Conservation (phyloP, 768 basidiomycete species). For the Psilocybe tampanensis region DNA sequence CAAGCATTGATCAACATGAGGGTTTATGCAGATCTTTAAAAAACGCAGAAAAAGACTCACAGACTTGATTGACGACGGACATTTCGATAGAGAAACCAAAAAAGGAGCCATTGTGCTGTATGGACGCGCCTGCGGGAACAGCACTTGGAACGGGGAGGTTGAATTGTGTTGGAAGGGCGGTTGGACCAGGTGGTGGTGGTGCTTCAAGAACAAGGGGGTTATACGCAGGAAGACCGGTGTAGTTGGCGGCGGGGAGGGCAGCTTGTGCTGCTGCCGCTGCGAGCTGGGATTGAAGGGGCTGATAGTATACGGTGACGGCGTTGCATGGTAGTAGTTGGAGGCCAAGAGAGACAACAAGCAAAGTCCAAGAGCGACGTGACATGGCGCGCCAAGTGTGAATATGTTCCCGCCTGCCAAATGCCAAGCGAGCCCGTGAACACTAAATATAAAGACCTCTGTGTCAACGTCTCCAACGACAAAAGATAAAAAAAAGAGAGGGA, state of each 20-base stretch:
- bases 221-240: constrained; percentile 55
- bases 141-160: constrained; percentile 43
- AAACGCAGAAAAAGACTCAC: constrained; percentile 40
- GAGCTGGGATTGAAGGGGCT: constrained; percentile 6
- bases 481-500: not conserved
- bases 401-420: not conserved
- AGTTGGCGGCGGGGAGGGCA: constrained; percentile 26
- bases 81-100: constrained; percentile 78
- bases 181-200: constrained; percentile 52
- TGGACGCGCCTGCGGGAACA: constrained; percentile 34
- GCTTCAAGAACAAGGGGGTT: constrained; percentile 51
- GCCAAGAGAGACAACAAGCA: constrained; percentile 3
- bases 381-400: constrained; percentile 5
- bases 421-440: not conserved
- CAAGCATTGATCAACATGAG: too few species aligned
- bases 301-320: constrained; percentile 8
- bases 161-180: constrained; percentile 46
- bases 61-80: constrained; percentile 66
- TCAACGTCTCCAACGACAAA: not conserved
- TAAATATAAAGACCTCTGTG: not conserved
- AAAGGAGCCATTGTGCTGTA: constrained; percentile 41
- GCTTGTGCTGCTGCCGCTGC: not conserved
- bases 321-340: not conserved
- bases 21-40: not conserved
- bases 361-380: not conserved